These are phyloP conservation scores for Trichomonas tenax DNA, from an alignment of 208 protist genomes.

Conservation along the genomic window DNA sequence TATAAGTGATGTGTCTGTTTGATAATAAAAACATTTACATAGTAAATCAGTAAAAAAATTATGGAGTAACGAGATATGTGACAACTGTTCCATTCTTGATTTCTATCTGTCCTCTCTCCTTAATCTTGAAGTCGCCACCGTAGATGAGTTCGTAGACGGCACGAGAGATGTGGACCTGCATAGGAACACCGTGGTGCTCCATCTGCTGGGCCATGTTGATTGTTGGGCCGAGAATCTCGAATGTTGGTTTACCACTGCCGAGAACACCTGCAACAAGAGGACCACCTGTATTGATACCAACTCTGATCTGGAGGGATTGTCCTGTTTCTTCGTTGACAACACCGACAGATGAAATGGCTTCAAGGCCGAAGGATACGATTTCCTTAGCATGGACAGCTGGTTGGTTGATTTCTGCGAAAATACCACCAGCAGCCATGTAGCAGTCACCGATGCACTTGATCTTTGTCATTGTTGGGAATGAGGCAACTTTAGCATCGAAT, in stretches of 20 bases:
- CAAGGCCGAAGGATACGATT: not conserved
- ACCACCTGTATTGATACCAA: not conserved
- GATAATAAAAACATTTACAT: no score
- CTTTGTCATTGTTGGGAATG: no score
- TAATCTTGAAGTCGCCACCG: not conserved
- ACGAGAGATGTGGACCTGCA: not conserved
- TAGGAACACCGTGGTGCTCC: not conserved
- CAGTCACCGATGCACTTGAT: conserved; percentile 17
- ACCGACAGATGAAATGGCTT: not conserved
- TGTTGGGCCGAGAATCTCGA: not conserved
- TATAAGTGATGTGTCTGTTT: no score
- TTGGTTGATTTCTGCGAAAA: not conserved
- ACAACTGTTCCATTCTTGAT: not conserved
- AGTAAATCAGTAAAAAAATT: no score
- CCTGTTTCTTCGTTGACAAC: not conserved
- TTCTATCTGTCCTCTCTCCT: not conserved
- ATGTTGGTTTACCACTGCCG: not conserved
- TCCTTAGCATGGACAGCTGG: not conserved
- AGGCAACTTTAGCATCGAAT: not conserved
- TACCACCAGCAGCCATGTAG: conserved; percentile 15
- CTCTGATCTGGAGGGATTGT: not conserved
- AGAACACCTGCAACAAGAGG: not conserved
- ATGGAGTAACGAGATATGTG: not conserved
- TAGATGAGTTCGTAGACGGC: not conserved
- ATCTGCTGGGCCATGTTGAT: conserved; percentile 16